Evolutionary conservation across 2,329 filamentous ascomycete species (phyloP), one percentile per base, ranked within the genome.

Genomic region (Aureobasidium sp.): DNA sequence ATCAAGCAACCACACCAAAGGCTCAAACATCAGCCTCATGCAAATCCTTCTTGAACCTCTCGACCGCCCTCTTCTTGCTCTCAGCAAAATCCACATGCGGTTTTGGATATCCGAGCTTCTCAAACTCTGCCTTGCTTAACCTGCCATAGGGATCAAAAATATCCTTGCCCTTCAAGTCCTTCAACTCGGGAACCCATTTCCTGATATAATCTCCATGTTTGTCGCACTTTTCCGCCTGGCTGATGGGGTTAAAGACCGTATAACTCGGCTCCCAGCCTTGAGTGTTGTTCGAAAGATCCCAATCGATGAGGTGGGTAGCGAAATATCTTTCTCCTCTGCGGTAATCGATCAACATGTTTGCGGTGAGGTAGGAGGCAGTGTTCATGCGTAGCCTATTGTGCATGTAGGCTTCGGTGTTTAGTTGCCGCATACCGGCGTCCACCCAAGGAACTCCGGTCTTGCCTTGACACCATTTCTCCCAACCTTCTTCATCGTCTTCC

Each of bases 341-440:
- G 62, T 80, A 82, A 64, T 82, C 78, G 58, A 82, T 70, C 1
- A 82, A 71, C 11, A 82, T 61, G 59, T 82, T 81, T 48, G 75
- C 79, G 42, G 77, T 75, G 8, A 82, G 68, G 64, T 81, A 82
- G 5, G 71, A 75, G 0, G 74, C 74, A 0, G 78, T 76, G 53
- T 81, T 81, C 79, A 82, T 82, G 36, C 80, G 75, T 12, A 79
- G 68, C 0, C 79, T 74, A 61, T 82, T 82, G 64, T 82, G 79
- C 79, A 82, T 81, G 64, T 78, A 82, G 1, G 73, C 78, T 64
- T 81, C 79, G 0, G 70, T 64, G 45, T 78, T 77, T 47, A 82
- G 68, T 61, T 82, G 79, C 2, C 79, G 68, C 79, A 82, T 82
- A 0, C 79, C 79, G 0, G 79, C 79, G 64, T 82, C 79, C 7